A percentile compares a stretch with the other conserved stretches of the same genome.
Evolutionary conservation across 805 yeast species (phyloP).

Genomic region (Ogataea degrootiae): DNA sequence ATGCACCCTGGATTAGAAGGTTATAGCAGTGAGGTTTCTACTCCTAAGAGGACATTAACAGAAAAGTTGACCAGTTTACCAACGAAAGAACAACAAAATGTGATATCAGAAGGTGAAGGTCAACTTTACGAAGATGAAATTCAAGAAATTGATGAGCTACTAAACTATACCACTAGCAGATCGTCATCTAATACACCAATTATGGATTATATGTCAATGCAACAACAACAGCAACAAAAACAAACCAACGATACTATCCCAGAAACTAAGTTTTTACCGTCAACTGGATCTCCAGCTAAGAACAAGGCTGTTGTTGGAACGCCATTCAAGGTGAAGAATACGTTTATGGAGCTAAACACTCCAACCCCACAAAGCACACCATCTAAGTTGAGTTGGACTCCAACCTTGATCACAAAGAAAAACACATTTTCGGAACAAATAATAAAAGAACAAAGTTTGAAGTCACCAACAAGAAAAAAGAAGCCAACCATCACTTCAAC

Average conservation of each 20-base stretch:
- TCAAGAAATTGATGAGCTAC: constrained; percentile 2
- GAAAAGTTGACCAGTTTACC: not conserved
- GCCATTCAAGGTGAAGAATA: constrained; percentile 24
- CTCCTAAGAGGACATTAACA: not conserved
- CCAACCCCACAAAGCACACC: constrained; percentile 27
- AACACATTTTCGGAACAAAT: constrained; percentile 26
- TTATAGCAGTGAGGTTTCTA: not conserved
- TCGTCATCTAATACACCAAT: constrained; percentile 31
- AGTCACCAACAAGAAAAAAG: constrained; percentile 43
- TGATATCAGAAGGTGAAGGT: not conserved
- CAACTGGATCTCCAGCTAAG: constrained; percentile 6
- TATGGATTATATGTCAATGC: constrained; percentile 29
- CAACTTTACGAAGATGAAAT: not conserved
- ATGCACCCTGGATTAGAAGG: constrained; percentile 10
- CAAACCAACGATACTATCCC: not conserved
- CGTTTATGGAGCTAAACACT: constrained; percentile 20
- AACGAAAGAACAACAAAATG: not conserved
- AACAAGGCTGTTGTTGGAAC: constrained; percentile 16
- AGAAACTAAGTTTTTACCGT: not conserved
- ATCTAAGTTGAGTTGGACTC: constrained; percentile 31
- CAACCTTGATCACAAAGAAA: constrained; percentile 30
- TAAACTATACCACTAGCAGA: constrained; percentile 1
- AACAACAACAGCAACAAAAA: constrained; percentile 2
- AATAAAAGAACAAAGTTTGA: constrained; percentile 31
- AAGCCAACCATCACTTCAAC: constrained; percentile 56